These are phyloP conservation scores for Omphalotus guepiniiformis DNA, from an alignment of 768 basidiomycete species.

Conservation along the genomic window DNA sequence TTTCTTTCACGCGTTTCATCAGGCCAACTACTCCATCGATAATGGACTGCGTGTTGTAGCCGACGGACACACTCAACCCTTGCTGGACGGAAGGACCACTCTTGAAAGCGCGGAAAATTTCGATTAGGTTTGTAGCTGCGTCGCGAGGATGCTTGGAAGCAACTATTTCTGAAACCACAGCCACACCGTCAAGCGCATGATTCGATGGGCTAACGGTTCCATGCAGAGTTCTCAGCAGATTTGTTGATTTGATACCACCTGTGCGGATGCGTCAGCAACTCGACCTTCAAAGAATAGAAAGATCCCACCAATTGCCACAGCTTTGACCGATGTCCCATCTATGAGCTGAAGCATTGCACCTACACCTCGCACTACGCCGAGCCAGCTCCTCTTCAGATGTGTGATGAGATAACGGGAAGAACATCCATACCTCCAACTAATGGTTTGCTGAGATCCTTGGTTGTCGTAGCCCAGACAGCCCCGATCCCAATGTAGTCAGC, in stretches of 20 bases:
- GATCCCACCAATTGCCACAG: constrained; percentile 80
- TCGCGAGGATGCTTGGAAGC: constrained; percentile 51
- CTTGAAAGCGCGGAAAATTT: constrained; percentile 42
- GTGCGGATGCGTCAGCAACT: constrained; percentile 7
- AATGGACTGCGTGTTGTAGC: constrained; percentile 20
- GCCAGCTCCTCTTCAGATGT: not conserved
- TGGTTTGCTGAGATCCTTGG: constrained; percentile 66
- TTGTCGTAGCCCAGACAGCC: constrained; percentile 74
- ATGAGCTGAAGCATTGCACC: constrained; percentile 62
- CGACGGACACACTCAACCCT: constrained; percentile 1
- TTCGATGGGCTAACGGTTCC: constrained; percentile 58
- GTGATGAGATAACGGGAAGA: not conserved
- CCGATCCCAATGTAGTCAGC: constrained; percentile 91
- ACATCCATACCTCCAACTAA: constrained; percentile 42
- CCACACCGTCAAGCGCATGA: constrained; percentile 71
- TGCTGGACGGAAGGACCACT: not conserved
- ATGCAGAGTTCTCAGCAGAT: constrained; percentile 71
- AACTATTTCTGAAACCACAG: constrained; percentile 86
- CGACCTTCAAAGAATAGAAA: not conserved
- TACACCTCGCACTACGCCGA: constrained; percentile 50
- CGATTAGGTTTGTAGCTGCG: constrained; percentile 43
- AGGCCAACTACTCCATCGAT: constrained; percentile 42
- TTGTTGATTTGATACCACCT: constrained; percentile 86
- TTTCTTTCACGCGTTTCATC: constrained; percentile 44
- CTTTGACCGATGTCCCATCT: constrained; percentile 57